These are phyloP conservation scores for Colletotrichum melonis DNA, from an alignment of 2,329 filamentous ascomycete genomes.

Conservation along the genomic window DNA sequence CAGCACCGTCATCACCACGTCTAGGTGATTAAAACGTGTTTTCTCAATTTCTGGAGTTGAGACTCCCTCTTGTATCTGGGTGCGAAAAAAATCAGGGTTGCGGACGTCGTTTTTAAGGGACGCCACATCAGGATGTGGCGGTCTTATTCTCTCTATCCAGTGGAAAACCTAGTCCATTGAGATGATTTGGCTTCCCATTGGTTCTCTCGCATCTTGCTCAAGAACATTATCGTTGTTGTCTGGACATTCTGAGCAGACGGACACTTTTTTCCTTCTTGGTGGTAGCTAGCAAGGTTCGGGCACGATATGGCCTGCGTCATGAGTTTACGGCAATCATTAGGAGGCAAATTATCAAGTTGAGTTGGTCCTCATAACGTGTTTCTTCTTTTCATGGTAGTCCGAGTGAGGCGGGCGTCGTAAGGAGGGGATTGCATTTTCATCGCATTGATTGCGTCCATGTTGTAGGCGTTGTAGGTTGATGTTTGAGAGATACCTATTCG, in stretches of 20 bases:
- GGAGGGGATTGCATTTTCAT: constrained; percentile 5
- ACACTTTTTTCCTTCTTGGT: constrained; percentile 30
- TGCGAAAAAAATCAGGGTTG: constrained; percentile 16
- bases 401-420: constrained; percentile 18
- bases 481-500: constrained; percentile 32
- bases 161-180: constrained; percentile 19
- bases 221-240: constrained; percentile 28
- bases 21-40: constrained; percentile 14
- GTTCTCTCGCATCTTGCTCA: constrained; percentile 32
- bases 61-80: constrained; percentile 11
- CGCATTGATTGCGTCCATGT: constrained; percentile 18
- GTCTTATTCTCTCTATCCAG: constrained; percentile 15
- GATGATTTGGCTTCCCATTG: constrained; percentile 33
- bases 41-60: constrained; percentile 10
- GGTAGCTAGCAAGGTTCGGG: constrained; percentile 32
- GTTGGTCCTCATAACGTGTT: constrained; percentile 5
- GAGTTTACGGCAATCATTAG: constrained; percentile 33
- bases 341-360: constrained; percentile 32
- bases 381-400: constrained; percentile 19
- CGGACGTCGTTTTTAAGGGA: constrained; percentile 17
- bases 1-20: constrained; percentile 49
- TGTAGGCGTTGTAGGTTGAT: constrained; percentile 30
- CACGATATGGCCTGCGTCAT: constrained; percentile 29
- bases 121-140: constrained; percentile 29
- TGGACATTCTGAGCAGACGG: constrained; percentile 31